Percentiles rank a stretch among this genome's conserved stretches.
phyloP scores from a whole-genome alignment of 2,329 filamentous ascomycete genomes.

The Chaetomium globosum region DNA sequence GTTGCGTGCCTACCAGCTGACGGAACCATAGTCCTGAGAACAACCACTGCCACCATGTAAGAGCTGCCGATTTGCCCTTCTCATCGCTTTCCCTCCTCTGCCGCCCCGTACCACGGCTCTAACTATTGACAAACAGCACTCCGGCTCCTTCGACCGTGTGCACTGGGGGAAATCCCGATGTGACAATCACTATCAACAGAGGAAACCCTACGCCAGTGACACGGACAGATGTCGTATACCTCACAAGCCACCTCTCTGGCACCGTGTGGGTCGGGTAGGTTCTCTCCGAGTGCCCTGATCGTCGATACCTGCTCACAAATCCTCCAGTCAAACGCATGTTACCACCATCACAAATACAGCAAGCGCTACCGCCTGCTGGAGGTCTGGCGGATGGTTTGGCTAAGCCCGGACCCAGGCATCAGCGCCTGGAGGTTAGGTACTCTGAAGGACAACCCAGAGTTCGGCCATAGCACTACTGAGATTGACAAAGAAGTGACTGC shows the following conservation, averaged over 20 bases:
- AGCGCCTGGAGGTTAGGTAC: neutral
- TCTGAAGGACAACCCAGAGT: neutral
- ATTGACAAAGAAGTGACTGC: no score
- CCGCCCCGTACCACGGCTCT: neutral
- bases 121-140: conserved; percentile 35
- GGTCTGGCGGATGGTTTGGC: conserved; percentile 44
- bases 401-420: neutral
- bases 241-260: conserved; percentile 41
- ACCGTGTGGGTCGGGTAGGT: conserved; percentile 46
- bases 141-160: conserved; percentile 44
- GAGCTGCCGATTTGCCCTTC: conserved; percentile 10
- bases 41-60: conserved; percentile 42
- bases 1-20: neutral
- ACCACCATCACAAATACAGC: conserved; percentile 42
- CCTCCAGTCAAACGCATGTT: conserved; percentile 41
- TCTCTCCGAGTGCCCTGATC: neutral
- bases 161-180: conserved; percentile 35
- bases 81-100: neutral
- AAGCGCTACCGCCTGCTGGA: conserved; percentile 45
- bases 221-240: conserved; percentile 43
- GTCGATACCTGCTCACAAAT: conserved; percentile 1
- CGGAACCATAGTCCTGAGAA: conserved; percentile 37
- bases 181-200: conserved; percentile 42
- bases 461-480: neutral
- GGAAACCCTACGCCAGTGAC: conserved; percentile 38